Percentiles rank a stretch among this genome's conserved stretches.
Evolutionary conservation across 768 basidiomycete species (phyloP).

Genomic region (Dendrothele bispora): DNA sequence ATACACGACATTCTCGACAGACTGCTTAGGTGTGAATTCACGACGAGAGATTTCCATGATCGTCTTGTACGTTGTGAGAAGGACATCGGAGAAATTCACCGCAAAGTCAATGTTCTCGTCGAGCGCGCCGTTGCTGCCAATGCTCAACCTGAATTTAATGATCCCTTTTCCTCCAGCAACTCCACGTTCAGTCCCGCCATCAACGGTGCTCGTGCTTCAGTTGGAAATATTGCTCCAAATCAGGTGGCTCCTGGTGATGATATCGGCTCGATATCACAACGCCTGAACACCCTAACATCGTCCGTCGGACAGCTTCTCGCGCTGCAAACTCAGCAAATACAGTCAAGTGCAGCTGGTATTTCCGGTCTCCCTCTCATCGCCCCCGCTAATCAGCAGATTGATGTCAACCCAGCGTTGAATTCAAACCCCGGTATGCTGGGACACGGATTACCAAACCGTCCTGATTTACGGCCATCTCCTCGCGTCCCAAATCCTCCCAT

Average conservation of each 20-base stretch:
- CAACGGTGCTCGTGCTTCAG: conserved; percentile 59
- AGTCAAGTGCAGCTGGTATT: conserved; percentile 39
- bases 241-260: conserved; percentile 69
- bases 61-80: too few relatives aligned
- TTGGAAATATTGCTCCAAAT: conserved; percentile 71
- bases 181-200: conserved; percentile 31
- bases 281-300: conserved; percentile 75
- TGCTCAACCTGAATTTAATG: conserved; percentile 75
- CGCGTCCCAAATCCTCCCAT: conserved; percentile 71
- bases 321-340: conserved; percentile 73
- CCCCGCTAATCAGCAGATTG: conserved; percentile 42
- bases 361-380: conserved; percentile 42
- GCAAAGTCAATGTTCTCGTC: conserved; percentile 75
- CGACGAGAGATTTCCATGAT: conserved; percentile 68
- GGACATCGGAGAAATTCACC: conserved; percentile 70
- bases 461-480: conserved; percentile 58
- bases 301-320: conserved; percentile 86
- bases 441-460: conserved; percentile 63
- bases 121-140: conserved; percentile 56
- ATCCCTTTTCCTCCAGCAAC: conserved; percentile 64
- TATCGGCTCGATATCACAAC: conserved; percentile 72
- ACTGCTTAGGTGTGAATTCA: conserved; percentile 67
- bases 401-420: conserved; percentile 40
- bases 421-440: conserved; percentile 45
- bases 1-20: conserved; percentile 78